Base-by-base conservation (phyloP, 768 basidiomycete species). In the Sarcomyxa edulis region DNA sequence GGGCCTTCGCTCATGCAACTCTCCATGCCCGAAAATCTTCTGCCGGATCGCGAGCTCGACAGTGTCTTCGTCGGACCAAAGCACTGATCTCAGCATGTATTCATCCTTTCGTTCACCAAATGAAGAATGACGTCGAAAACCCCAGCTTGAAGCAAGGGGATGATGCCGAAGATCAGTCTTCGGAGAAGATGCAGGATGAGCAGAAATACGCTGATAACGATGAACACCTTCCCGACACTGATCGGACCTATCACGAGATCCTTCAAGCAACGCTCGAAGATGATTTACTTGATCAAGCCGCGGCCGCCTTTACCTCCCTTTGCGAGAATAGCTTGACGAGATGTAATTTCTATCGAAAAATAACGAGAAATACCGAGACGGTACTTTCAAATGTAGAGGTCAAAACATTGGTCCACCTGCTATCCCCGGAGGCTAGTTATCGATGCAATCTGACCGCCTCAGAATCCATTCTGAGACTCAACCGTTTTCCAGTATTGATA, bases 291-390 rank as follows among this genome's bases (percentile, higher is more conserved):
- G 37, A 23, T 23, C 44, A 32, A 37, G 24, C n/a, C n/a, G n/a
- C n/a, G n/a, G n/a, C n/a, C n/a, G n/a, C n/a, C n/a, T n/a, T n/a
- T n/a, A n/a, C n/a, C 44, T 31, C 40, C 45, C 27, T 46, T 35
- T 44, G 48, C 3, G 43, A 25, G 25, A 34, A 5, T 18, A 37
- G 22, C 14, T 34, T 30, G 4, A 40, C 37, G 50, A 48, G 19
- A 18, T 14, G 19, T 6, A 21, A 28, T 7, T 39, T 39, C 38
- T 14, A 32, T 28, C 28, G 31, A 7, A n/a, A n/a, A n/a, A n/a
- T n/a, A n/a, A 22, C 18, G 11, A 31, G 31, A 20, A 14, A 31
- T n/a, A 21, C 9, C 26, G 15, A 16, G n/a, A 39, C 20, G n/a
- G 29, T 31, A 10, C 18, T 39, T 14, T 24, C 38, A 9, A 14